These are phyloP conservation scores for Caryocar brasiliense DNA, from an alignment of 441 rosid species.

Conservation along the genomic window DNA sequence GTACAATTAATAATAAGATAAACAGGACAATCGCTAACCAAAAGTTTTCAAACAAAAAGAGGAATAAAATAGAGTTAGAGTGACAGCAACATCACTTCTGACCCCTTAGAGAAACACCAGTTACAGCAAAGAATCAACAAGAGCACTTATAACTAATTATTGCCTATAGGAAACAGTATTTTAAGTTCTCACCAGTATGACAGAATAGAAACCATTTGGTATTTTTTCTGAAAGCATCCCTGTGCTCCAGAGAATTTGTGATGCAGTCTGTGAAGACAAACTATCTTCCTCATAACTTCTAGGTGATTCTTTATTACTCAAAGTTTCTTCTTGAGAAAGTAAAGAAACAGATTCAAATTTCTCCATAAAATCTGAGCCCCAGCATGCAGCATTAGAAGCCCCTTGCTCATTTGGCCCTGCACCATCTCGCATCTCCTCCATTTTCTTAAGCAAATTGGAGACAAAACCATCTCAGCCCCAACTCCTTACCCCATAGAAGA, in stretches of 20 bases:
- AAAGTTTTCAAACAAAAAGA: no score
- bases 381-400: slow-evolving; percentile 61
- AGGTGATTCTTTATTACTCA: slow-evolving; percentile 51
- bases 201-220: slow-evolving; percentile 91
- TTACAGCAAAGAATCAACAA: not conserved
- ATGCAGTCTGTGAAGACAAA: slow-evolving; percentile 60
- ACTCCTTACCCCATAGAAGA: slow-evolving; percentile 51
- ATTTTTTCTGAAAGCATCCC: slow-evolving; percentile 76
- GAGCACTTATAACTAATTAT: no score
- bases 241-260: slow-evolving; percentile 87
- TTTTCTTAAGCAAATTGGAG: slow-evolving; percentile 39
- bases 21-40: no score
- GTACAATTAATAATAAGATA: no score
- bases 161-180: no score
- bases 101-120: not conserved
- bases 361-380: slow-evolving; percentile 82
- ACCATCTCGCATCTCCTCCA: slow-evolving; percentile 83
- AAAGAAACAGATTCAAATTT: slow-evolving; percentile 68
- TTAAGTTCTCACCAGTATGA: slow-evolving; percentile 58
- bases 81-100: no score
- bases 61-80: no score
- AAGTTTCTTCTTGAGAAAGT: slow-evolving; percentile 61
- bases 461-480: slow-evolving; percentile 52
- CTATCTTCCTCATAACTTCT: slow-evolving; percentile 57
- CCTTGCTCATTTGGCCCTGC: slow-evolving; percentile 64